Evolutionary conservation across 2,329 filamentous ascomycete species (phyloP).

Genomic region (Stylonectria norvegica): DNA sequence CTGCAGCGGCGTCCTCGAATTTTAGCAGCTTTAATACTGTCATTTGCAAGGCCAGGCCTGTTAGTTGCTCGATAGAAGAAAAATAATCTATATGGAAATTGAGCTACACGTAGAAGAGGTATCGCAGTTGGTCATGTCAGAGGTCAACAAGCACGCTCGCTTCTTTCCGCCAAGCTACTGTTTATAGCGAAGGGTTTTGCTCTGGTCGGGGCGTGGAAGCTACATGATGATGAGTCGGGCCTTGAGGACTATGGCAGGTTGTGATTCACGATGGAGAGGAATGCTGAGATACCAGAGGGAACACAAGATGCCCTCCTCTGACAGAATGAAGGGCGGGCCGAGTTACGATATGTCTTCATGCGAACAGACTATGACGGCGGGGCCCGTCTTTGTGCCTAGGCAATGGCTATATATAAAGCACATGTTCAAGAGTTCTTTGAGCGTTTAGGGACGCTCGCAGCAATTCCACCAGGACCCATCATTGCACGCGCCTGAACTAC

Average conservation of each 20-base stretch:
- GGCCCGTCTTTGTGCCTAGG: neutral
- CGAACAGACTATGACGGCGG: neutral
- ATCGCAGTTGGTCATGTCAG: constrained; percentile 1
- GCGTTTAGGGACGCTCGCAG: neutral
- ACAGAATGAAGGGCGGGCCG: neutral
- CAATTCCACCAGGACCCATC: neutral
- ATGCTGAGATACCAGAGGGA: neutral
- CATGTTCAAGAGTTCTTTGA: constrained; percentile 2
- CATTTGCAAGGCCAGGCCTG: constrained; percentile 1
- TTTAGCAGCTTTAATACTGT: neutral
- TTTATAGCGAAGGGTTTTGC: neutral
- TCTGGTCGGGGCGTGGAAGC: neutral
- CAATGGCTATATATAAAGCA: constrained; percentile 2
- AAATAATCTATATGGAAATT: neutral
- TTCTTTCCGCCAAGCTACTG: constrained; percentile 2
- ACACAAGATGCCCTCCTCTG: neutral
- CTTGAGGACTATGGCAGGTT: neutral
- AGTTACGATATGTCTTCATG: neutral
- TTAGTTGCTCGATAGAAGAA: neutral
- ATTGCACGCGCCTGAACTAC: neutral
- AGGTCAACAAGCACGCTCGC: constrained; percentile 1
- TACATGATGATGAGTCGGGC: neutral
- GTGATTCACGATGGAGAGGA: neutral
- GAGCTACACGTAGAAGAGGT: constrained; percentile 1
- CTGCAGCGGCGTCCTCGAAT: neutral